These are phyloP conservation scores for Pyrus pyrifolia DNA, from an alignment of 306 rosid species.

Conservation along the genomic window DNA sequence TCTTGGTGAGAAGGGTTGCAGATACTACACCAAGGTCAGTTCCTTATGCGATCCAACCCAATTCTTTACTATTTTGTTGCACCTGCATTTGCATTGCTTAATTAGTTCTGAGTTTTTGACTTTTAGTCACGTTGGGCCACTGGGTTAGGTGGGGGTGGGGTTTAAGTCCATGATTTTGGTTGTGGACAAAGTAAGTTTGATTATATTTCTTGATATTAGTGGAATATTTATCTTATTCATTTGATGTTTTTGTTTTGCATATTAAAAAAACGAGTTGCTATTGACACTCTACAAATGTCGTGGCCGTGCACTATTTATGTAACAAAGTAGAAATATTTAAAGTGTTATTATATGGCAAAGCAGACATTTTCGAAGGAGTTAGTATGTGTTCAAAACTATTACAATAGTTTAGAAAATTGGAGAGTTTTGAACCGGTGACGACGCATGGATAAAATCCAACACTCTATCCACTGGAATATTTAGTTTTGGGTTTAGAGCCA, in stretches of 20 bases:
- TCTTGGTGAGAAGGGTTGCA: slow-evolving; percentile 84
- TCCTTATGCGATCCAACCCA: neutral
- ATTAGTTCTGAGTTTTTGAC: neutral
- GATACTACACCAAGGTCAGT: slow-evolving; percentile 84
- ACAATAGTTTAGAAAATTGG: too few species aligned
- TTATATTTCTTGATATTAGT: neutral
- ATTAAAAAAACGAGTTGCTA: neutral
- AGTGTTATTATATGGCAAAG: too few species aligned
- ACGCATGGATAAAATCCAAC: too few species aligned
- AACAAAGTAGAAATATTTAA: too few species aligned
- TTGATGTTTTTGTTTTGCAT: neutral
- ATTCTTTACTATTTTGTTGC: neutral
- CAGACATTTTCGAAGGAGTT: too few species aligned
- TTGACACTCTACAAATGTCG: too few species aligned
- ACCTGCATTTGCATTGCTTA: neutral
- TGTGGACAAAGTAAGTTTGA: neutral
- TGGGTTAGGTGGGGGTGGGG: neutral
- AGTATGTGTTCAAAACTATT: too few species aligned
- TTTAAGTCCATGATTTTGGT: neutral
- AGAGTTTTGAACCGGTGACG: too few species aligned
- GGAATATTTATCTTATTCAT: neutral
- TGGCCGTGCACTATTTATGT: too few species aligned
- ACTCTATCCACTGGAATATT: too few species aligned
- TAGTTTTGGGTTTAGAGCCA: too few species aligned
- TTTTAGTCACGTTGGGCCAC: neutral